These are phyloP conservation scores for Cicer arietinum DNA, from an alignment of 306 rosid species.

Conservation along the genomic window DNA sequence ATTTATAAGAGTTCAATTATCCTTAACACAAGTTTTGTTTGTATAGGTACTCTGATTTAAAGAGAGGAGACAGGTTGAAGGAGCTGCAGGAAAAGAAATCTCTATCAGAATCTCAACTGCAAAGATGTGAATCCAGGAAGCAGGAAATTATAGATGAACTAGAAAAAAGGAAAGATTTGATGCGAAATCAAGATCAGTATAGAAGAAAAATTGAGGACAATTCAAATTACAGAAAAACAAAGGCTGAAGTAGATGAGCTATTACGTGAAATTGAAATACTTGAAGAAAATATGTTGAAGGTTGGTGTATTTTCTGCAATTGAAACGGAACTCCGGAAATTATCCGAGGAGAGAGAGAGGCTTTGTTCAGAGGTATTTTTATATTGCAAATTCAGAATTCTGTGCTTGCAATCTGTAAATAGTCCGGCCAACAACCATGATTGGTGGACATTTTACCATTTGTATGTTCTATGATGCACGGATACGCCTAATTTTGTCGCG, in stretches of 20 bases:
- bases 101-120: conserved; percentile 65
- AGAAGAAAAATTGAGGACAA: conserved; percentile 81
- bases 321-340: conserved; percentile 73
- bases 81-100: conserved; percentile 73
- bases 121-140: conserved; percentile 64
- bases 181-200: conserved; percentile 60
- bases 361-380: conserved; percentile 76
- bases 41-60: conserved; percentile 67
- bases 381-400: conserved; percentile 37
- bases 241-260: conserved; percentile 78
- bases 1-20: conserved; percentile 33
- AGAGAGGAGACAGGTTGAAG: conserved; percentile 74
- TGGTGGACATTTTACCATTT: conserved; percentile 27
- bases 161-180: conserved; percentile 61
- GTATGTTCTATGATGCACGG: neutral
- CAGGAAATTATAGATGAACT: conserved; percentile 68
- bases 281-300: conserved; percentile 71
- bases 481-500: too few relatives aligned
- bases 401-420: conserved; percentile 15
- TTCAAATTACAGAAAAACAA: conserved; percentile 82
- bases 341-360: conserved; percentile 79
- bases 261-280: conserved; percentile 67
- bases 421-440: conserved; percentile 9
- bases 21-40: conserved; percentile 41
- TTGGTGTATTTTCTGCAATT: conserved; percentile 61